Evolutionary conservation across 305 asterid species (phyloP).

Genomic region (Nicotiana rustica): DNA sequence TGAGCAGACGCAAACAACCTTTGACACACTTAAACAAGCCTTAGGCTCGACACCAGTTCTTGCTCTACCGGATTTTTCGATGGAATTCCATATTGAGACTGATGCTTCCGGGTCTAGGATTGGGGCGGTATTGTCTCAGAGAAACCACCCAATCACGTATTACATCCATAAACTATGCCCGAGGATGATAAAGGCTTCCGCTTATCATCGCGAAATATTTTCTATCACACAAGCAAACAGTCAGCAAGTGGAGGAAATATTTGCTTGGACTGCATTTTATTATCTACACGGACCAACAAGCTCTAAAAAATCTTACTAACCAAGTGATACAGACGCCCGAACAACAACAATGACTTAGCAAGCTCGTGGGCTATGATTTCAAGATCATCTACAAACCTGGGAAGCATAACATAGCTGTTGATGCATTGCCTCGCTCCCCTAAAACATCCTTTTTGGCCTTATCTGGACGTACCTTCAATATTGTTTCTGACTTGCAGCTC

Average conservation of each 20-base stretch:
- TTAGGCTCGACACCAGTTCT: no score
- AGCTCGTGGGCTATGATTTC: background rate
- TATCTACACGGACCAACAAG: background rate
- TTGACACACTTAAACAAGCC: no score
- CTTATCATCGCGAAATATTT: background rate
- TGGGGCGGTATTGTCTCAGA: background rate
- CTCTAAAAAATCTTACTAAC: background rate
- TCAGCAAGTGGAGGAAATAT: background rate
- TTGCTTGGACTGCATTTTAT: background rate
- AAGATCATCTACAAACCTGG: background rate
- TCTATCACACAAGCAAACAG: background rate
- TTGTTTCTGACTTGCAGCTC: no score
- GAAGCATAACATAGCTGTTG: background rate
- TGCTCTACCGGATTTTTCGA: no score
- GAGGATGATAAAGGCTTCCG: background rate
- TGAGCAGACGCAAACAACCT: no score
- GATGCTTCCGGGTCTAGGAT: background rate
- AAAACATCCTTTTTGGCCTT: background rate
- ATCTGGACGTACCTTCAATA: background rate
- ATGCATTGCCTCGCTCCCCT: background rate
- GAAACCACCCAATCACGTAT: background rate
- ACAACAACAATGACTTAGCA: background rate
- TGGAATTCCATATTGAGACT: no score
- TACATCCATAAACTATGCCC: background rate
- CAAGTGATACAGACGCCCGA: background rate